Conservation (phyloP, 1,139 yeast genomes). For the Zygosaccharomyces sapae region DNA sequence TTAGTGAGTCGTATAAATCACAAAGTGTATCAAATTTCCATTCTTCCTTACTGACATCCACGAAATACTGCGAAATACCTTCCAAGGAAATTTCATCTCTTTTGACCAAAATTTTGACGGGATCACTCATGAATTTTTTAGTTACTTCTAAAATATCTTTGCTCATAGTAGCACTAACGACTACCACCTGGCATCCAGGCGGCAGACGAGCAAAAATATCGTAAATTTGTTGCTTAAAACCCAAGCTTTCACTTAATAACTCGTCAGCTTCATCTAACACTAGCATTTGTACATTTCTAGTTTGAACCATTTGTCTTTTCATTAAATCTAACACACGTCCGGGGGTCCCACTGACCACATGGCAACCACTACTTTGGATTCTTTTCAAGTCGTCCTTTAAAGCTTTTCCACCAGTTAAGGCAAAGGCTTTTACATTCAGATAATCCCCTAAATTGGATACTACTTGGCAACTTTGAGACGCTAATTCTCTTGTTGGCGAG, state of each 20-base stretch:
- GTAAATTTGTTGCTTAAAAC: conserved; percentile 88
- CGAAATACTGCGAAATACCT: conserved; percentile 83
- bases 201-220: conserved; percentile 82
- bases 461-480: conserved; percentile 82
- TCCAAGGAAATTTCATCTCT: conserved; percentile 84
- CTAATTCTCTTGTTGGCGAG: conserved; percentile 95
- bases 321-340: conserved; percentile 90
- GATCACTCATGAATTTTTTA: conserved; percentile 81
- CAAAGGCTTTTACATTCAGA: conserved; percentile 78
- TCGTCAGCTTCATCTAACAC: conserved; percentile 96
- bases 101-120: conserved; percentile 85
- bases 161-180: conserved; percentile 90
- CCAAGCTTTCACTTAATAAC: conserved; percentile 62
- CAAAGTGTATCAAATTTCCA: conserved; percentile 95
- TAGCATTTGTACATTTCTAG: conserved; percentile 74
- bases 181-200: conserved; percentile 80
- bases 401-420: conserved; percentile 89
- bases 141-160: conserved; percentile 83
- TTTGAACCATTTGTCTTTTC: conserved; percentile 62
- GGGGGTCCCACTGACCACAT: conserved; percentile 95
- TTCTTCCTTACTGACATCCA: conserved; percentile 85
- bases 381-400: conserved; percentile 76
- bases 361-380: conserved; percentile 66
- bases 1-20: conserved; percentile 88
- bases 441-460: conserved; percentile 81